Percentiles rank a stretch among this genome's conserved stretches.
These are phyloP conservation scores for Tolypocladium endophyticum DNA, from an alignment of 2,329 filamentous ascomycete species.

Conservation along the genomic window DNA sequence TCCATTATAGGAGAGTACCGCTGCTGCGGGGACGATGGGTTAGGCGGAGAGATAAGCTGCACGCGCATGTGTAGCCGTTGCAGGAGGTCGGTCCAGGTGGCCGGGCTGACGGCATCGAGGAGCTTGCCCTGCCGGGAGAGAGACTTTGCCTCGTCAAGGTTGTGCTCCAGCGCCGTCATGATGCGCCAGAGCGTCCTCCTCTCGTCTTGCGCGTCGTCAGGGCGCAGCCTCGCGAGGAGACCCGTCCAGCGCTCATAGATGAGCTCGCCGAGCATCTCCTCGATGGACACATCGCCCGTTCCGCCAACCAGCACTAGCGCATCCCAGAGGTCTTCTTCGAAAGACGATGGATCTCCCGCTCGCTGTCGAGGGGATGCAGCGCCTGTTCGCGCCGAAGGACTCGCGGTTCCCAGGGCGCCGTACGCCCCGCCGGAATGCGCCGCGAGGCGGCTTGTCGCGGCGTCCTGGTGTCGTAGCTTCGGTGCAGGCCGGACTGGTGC, in stretches of 20 bases:
- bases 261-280: conserved; percentile 11
- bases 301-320: not conserved
- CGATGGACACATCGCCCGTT: not conserved
- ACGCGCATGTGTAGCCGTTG: not conserved
- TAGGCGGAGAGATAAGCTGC: not conserved
- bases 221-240: conserved; percentile 7
- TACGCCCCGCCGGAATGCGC: not conserved
- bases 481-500: not conserved
- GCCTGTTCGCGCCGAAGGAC: not conserved
- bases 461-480: not conserved
- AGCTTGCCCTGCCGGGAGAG: not conserved
- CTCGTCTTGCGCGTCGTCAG: not conserved
- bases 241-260: conserved; percentile 15
- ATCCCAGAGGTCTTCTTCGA: conserved; percentile 2
- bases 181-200: not conserved
- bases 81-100: not conserved
- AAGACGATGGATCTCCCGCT: not conserved
- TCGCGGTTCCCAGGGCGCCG: not conserved
- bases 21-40: not conserved
- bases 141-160: not conserved
- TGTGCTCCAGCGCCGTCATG: not conserved
- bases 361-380: not conserved
- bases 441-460: not conserved
- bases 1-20: not conserved
- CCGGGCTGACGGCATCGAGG: not conserved